Evolutionary conservation across 2,329 filamentous ascomycete genomes (phyloP).

Genomic region (Exophiala bonariae): DNA sequence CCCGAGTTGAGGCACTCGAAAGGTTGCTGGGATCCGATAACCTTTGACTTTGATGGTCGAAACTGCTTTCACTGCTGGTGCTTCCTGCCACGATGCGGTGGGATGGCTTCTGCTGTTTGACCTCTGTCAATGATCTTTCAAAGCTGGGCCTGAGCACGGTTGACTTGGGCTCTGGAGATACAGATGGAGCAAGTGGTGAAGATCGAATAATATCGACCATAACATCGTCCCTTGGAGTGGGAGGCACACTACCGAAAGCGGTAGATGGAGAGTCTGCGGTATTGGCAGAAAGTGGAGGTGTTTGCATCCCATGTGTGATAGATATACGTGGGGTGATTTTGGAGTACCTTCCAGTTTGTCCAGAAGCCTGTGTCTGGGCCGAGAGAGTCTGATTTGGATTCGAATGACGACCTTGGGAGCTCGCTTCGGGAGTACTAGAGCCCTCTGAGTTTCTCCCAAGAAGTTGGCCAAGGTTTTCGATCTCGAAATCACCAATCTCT

Average conservation of each 20-base stretch:
- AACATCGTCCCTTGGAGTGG: slow-evolving; percentile 18
- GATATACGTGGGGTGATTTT: slow-evolving; percentile 10
- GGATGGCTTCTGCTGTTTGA: slow-evolving; percentile 9
- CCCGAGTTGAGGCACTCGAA: slow-evolving; percentile 81
- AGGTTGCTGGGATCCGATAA: slow-evolving; percentile 78
- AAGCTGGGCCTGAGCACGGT: background rate
- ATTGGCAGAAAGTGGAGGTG: slow-evolving; percentile 18
- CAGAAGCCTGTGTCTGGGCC: background rate
- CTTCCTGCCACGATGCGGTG: slow-evolving; percentile 41
- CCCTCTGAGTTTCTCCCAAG: slow-evolving; percentile 16
- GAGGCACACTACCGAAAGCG: slow-evolving; percentile 12
- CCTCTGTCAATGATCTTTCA: slow-evolving; percentile 5
- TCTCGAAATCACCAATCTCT: slow-evolving; percentile 84
- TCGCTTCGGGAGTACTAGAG: slow-evolving; percentile 51
- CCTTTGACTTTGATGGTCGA: slow-evolving; percentile 50
- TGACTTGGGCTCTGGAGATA: slow-evolving; percentile 6
- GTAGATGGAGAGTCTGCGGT: slow-evolving; percentile 15
- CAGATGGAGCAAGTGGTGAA: slow-evolving; percentile 6
- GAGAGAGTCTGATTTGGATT: slow-evolving; percentile 2
- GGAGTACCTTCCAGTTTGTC: background rate
- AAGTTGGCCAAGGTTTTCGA: slow-evolving; percentile 18
- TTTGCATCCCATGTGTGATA: slow-evolving; percentile 11
- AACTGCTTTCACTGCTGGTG: slow-evolving; percentile 76
- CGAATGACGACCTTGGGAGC: slow-evolving; percentile 10
- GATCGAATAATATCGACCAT: slow-evolving; percentile 12